Evolutionary conservation across 2,329 filamentous ascomycete genomes (phyloP).

Genomic region (Verticillium alfalfae): DNA sequence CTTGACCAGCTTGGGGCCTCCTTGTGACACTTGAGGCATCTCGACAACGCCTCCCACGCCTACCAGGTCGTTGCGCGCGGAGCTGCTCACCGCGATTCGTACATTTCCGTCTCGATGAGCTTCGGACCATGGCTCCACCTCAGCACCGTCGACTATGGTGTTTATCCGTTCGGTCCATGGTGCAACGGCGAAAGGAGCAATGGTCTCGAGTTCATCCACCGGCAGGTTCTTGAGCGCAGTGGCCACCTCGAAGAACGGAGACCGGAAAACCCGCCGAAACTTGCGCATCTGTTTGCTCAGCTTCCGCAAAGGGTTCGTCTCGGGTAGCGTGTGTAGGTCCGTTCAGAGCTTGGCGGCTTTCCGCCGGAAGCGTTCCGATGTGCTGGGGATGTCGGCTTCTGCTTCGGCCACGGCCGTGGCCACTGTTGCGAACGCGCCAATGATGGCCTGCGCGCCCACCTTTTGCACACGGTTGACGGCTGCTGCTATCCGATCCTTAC

Average conservation of each 20-base stretch:
- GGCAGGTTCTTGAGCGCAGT: constrained; percentile 13
- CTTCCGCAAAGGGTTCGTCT: constrained; percentile 4
- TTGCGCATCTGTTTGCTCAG: neutral
- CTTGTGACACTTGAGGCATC: neutral
- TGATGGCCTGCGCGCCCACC: constrained; percentile 10
- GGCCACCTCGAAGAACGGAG: neutral
- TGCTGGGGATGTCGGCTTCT: constrained; percentile 12
- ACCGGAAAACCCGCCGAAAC: neutral
- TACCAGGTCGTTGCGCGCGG: constrained; percentile 10
- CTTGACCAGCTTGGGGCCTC: constrained; percentile 3
- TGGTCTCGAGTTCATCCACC: constrained; percentile 6
- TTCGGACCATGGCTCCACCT: neutral
- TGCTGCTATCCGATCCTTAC: constrained; percentile 7
- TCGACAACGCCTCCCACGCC: constrained; percentile 10
- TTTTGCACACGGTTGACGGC: constrained; percentile 8
- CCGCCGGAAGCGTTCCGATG: constrained; percentile 10
- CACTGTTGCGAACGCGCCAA: constrained; percentile 11
- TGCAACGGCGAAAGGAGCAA: constrained; percentile 6
- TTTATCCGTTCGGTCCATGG: constrained; percentile 6
- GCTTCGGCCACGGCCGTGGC: constrained; percentile 14
- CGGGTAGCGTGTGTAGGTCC: constrained; percentile 4
- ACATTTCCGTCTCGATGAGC: neutral
- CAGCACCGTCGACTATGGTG: constrained; percentile 2
- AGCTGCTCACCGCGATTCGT: constrained; percentile 12
- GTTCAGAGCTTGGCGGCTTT: constrained; percentile 5